Conservation (phyloP, 1,284 basidiomycete species). For the Apiotrichum siamense region DNA sequence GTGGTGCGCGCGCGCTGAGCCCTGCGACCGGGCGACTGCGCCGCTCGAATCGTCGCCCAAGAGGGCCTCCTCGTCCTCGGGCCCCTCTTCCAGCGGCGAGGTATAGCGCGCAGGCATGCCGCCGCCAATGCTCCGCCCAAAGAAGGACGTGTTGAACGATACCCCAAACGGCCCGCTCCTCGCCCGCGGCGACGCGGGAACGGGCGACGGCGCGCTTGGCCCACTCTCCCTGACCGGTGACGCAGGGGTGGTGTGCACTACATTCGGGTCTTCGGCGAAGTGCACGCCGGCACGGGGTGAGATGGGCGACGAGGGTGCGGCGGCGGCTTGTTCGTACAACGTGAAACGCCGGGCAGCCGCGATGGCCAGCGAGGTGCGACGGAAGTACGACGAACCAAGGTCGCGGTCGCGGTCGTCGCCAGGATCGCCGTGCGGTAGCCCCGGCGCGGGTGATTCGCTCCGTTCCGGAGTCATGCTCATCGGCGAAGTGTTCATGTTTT, state of each 20-base stretch:
- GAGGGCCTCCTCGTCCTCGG: not conserved
- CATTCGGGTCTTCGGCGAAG: not conserved
- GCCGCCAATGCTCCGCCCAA: not conserved
- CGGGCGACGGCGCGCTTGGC: not conserved
- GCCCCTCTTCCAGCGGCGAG: not conserved
- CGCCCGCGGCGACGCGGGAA: not conserved
- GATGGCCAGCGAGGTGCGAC: conserved; percentile 18
- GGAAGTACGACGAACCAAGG: not conserved
- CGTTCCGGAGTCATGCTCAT: conserved; percentile 1
- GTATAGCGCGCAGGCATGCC: not conserved
- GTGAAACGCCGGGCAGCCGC: conserved; percentile 18
- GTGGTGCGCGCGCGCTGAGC: not conserved
- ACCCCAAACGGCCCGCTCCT: not conserved
- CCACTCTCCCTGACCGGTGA: not conserved
- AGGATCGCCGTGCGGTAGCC: not conserved
- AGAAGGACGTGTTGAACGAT: not conserved
- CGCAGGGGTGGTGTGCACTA: not conserved
- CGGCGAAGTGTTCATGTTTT: not conserved
- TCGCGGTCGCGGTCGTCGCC: not conserved
- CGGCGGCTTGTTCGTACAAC: conserved; percentile 1
- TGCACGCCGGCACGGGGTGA: not conserved
- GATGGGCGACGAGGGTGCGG: not conserved
- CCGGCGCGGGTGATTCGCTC: not conserved
- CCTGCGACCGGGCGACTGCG: not conserved
- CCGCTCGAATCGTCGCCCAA: not conserved